phyloP scores from a whole-genome alignment of 768 basidiomycete species.

The Trametes sanguinea region DNA sequence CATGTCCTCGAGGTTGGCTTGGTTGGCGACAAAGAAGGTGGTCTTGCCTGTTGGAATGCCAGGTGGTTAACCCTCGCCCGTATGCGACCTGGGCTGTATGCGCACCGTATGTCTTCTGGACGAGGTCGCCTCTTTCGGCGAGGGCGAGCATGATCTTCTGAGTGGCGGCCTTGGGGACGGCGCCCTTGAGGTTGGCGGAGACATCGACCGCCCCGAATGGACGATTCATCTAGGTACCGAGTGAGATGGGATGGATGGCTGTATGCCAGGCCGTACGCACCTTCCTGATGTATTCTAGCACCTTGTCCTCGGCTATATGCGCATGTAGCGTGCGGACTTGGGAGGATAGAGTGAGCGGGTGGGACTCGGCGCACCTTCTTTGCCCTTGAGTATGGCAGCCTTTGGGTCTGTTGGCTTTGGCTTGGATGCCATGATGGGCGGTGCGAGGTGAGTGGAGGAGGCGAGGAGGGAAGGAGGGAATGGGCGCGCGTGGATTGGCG shows the following conservation, averaged over 20 bases:
- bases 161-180: constrained; percentile 78
- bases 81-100: not conserved
- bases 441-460: not conserved
- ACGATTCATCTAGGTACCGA: constrained; percentile 74
- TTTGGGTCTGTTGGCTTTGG: constrained; percentile 34
- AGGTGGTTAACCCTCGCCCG: not conserved
- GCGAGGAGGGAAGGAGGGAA: not conserved
- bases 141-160: constrained; percentile 82
- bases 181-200: constrained; percentile 87
- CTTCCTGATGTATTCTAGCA: constrained; percentile 78
- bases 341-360: not conserved
- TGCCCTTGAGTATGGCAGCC: constrained; percentile 61
- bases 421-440: constrained; percentile 24
- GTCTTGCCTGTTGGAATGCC: constrained; percentile 62
- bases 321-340: not conserved
- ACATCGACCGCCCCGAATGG: constrained; percentile 93
- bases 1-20: constrained; percentile 67
- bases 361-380: constrained; percentile 52
- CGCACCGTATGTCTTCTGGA: constrained; percentile 81
- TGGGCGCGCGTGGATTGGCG: not conserved
- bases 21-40: constrained; percentile 85
- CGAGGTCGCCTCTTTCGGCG: constrained; percentile 82
- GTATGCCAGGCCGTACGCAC: constrained; percentile 39
- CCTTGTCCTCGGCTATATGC: constrained; percentile 64
- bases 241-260: not conserved